A percentile compares a stretch with the other conserved stretches of the same genome.
Evolutionary conservation across 2,329 filamentous ascomycete genomes (phyloP).

Genomic region (Aspergillus carbonarius): DNA sequence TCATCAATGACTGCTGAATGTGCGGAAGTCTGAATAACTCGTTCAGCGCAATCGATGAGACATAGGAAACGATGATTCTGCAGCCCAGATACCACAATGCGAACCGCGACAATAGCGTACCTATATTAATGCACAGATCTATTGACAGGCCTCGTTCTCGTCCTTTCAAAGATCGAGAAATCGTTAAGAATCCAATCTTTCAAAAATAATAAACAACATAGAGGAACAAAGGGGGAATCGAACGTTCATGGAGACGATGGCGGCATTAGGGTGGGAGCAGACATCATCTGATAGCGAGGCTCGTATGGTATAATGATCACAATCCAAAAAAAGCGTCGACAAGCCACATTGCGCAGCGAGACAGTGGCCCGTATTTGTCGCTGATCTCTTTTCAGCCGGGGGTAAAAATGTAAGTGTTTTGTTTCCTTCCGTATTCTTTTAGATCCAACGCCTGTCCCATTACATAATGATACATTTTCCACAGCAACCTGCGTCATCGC

Average conservation of each 20-base stretch:
- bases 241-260: slow-evolving; percentile 42
- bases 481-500: slow-evolving; percentile 68
- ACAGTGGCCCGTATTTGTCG: slow-evolving; percentile 18
- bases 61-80: slow-evolving; percentile 7
- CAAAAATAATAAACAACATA: slow-evolving; percentile 24
- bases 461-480: slow-evolving; percentile 81
- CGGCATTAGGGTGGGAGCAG: slow-evolving; percentile 33
- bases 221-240: slow-evolving; percentile 42
- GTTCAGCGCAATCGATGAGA: neutral
- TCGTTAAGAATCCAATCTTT: slow-evolving; percentile 29
- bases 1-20: neutral
- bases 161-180: slow-evolving; percentile 23
- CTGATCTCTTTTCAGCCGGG: slow-evolving; percentile 19
- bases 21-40: neutral
- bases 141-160: slow-evolving; percentile 33
- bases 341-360: slow-evolving; percentile 23
- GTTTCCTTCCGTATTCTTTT: slow-evolving; percentile 22
- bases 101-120: slow-evolving; percentile 21
- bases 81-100: slow-evolving; percentile 8
- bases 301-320: slow-evolving; percentile 26
- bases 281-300: slow-evolving; percentile 30
- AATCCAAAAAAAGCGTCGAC: slow-evolving; percentile 22
- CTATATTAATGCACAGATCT: slow-evolving; percentile 25
- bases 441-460: slow-evolving; percentile 22
- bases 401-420: slow-evolving; percentile 15